Conservation (phyloP, 2,329 filamentous ascomycete species). For the Aureobasidium melanogenum region DNA sequence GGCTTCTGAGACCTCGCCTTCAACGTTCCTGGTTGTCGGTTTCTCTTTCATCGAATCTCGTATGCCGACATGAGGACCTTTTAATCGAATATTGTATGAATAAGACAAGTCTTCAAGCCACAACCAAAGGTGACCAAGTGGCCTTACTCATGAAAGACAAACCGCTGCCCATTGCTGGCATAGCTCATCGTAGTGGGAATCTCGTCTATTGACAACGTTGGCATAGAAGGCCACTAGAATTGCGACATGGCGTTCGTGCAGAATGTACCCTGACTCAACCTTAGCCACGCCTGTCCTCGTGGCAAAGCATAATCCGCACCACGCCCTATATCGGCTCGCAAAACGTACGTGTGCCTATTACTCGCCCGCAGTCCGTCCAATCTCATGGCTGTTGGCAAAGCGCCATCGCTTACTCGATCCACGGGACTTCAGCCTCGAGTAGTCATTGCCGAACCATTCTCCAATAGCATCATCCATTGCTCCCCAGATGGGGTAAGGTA, state of each 20-base stretch:
- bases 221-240: constrained; percentile 2
- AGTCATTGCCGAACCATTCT: background rate
- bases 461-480: background rate
- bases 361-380: background rate
- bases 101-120: background rate
- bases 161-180: background rate
- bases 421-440: background rate
- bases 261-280: background rate
- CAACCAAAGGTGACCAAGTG: background rate
- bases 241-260: background rate
- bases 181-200: background rate
- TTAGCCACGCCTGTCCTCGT: background rate
- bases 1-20: background rate
- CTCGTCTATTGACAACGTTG: background rate
- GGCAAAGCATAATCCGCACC: background rate
- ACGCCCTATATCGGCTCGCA: background rate
- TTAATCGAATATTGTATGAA: background rate
- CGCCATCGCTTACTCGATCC: background rate
- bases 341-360: background rate
- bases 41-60: background rate
- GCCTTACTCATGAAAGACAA: background rate
- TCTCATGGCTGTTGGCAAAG: background rate
- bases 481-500: constrained; percentile 2
- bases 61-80: background rate
- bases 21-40: background rate